phyloP scores from a whole-genome alignment of 306 rosid species.

The Vachellia pachyceras region DNA sequence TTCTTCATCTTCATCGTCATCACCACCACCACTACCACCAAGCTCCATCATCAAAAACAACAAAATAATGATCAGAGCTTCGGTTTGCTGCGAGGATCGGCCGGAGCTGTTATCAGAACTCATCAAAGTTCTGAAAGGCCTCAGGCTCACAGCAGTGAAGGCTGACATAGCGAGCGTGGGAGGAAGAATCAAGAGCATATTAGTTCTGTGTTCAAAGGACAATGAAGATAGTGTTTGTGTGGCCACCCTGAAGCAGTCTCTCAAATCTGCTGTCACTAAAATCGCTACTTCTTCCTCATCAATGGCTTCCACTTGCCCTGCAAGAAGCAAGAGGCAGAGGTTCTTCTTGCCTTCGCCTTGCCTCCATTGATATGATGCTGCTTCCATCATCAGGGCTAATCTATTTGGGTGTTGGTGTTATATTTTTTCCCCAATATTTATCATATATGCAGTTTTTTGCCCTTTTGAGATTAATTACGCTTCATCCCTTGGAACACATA shows the following conservation, averaged over 20 bases:
- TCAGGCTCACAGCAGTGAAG: constrained; percentile 69
- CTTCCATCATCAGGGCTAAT: constrained; percentile 15
- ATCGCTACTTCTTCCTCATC: constrained; percentile 71
- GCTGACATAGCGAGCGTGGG: constrained; percentile 90
- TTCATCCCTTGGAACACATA: neutral
- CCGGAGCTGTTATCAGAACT: constrained; percentile 90
- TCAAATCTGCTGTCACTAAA: constrained; percentile 64
- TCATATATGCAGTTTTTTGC: neutral
- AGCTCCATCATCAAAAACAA: too few relatives aligned
- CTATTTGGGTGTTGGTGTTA: constrained; percentile 26
- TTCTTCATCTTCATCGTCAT: too few relatives aligned
- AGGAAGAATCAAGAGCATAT: constrained; percentile 79
- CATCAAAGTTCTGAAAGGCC: constrained; percentile 71
- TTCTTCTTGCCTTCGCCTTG: constrained; percentile 82
- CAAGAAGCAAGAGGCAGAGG: constrained; percentile 96
- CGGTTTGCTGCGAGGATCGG: constrained; percentile 89
- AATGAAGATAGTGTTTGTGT: constrained; percentile 60
- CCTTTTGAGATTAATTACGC: too few relatives aligned
- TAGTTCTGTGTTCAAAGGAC: constrained; percentile 76
- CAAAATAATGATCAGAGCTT: constrained; percentile 60
- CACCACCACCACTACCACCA: too few relatives aligned
- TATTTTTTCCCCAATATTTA: constrained; percentile 20
- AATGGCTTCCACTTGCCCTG: constrained; percentile 53
- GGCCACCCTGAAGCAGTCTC: constrained; percentile 73
- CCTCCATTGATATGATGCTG: constrained; percentile 34